These are phyloP conservation scores for Epicoccum nigrum DNA, from an alignment of 2,329 filamentous ascomycete genomes.

Conservation along the genomic window DNA sequence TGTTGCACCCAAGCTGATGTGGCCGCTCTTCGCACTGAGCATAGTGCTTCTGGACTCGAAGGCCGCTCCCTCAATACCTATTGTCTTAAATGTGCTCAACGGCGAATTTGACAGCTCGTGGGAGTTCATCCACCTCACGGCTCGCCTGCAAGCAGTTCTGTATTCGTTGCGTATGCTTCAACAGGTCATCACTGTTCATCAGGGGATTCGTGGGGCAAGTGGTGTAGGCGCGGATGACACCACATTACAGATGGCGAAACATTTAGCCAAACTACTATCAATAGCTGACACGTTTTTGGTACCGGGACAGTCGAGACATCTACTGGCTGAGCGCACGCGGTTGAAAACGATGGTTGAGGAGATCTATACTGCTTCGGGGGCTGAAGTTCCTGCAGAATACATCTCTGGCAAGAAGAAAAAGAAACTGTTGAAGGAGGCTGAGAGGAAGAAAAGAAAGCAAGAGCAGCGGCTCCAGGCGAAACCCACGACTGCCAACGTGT, in stretches of 20 bases:
- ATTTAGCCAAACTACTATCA: conserved; percentile 30
- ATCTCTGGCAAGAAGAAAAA: conserved; percentile 32
- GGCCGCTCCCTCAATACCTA: conserved; percentile 22
- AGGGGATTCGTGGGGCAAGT: conserved; percentile 4
- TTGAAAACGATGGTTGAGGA: conserved; percentile 32
- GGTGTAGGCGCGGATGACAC: not conserved
- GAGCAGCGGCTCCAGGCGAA: conserved; percentile 22
- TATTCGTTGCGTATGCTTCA: conserved; percentile 53
- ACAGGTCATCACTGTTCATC: conserved; percentile 43
- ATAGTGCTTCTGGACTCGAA: conserved; percentile 31
- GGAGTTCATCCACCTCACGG: conserved; percentile 48
- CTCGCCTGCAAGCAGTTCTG: conserved; percentile 50
- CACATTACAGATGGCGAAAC: conserved; percentile 17
- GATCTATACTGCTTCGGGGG: conserved; percentile 34
- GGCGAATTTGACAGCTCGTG: conserved; percentile 45
- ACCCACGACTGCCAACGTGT: not conserved
- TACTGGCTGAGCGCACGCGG: conserved; percentile 22
- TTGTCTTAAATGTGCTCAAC: conserved; percentile 31
- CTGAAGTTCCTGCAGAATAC: conserved; percentile 25
- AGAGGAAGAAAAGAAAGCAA: conserved; percentile 34
- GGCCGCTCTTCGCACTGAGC: conserved; percentile 35
- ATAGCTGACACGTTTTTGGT: conserved; percentile 35
- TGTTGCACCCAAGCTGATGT: conserved; percentile 23
- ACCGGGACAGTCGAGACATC: conserved; percentile 28
- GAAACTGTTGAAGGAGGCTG: conserved; percentile 32